A percentile compares a stretch with the other conserved stretches of the same genome.
Conservation (phyloP, 176 grass and related monocot species). For the Zoysia japonica region DNA sequence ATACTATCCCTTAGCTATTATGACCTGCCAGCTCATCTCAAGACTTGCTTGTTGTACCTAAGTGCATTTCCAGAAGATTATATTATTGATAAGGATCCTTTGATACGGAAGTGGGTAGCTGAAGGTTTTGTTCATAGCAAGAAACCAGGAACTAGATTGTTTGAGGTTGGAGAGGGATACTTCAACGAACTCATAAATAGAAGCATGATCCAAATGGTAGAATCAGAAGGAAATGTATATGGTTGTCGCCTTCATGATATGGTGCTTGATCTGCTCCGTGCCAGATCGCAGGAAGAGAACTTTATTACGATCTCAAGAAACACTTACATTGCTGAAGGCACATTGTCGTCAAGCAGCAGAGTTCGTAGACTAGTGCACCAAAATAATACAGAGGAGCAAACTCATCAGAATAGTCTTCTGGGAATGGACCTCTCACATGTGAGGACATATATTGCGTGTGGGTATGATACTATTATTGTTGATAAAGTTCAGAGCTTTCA, state of each 20-base stretch:
- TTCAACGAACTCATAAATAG: neutral
- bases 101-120: conserved; percentile 20
- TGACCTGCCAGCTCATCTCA: neutral
- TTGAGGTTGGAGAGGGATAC: neutral
- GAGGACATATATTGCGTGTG: neutral
- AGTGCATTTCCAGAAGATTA: neutral
- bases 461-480: too few relatives aligned
- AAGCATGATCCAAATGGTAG: neutral
- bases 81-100: neutral
- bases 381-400: neutral
- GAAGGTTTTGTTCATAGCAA: neutral
- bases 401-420: neutral
- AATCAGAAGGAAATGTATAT: neutral
- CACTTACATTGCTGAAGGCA: neutral
- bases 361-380: neutral
- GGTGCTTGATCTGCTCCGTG: neutral
- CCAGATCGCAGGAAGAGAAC: neutral
- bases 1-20: conserved; percentile 17
- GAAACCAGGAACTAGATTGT: neutral
- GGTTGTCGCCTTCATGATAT: conserved; percentile 1
- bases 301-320: neutral
- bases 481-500: neutral
- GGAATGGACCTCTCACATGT: neutral
- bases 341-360: neutral
- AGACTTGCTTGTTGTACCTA: neutral